Evolutionary conservation across 768 basidiomycete genomes (phyloP).

Genomic region (Lyophyllum atratum): DNA sequence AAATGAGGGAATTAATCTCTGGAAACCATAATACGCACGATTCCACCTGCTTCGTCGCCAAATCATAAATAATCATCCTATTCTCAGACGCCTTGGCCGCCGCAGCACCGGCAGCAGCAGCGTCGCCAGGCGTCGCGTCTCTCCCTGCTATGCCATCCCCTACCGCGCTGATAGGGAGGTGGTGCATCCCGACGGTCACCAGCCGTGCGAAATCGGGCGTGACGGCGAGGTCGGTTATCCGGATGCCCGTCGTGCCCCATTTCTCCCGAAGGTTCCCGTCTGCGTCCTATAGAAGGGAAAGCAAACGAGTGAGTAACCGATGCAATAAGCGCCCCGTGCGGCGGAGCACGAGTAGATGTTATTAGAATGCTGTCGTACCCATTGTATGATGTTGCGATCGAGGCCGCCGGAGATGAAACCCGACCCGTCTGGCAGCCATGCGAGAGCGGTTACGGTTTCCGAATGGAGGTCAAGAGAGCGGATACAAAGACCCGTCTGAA

Average conservation of each 20-base stretch:
- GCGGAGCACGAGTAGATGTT: neutral
- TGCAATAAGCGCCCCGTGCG: neutral
- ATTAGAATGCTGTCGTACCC: constrained; percentile 55
- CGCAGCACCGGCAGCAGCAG: constrained; percentile 26
- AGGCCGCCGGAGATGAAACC: constrained; percentile 90
- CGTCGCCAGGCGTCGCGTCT: constrained; percentile 13
- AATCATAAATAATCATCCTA: constrained; percentile 76
- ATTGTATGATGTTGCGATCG: constrained; percentile 80
- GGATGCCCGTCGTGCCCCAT: constrained; percentile 72
- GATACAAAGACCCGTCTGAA: constrained; percentile 74
- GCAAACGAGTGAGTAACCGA: constrained; percentile 9
- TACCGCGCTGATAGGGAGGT: constrained; percentile 7
- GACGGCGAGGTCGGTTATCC: constrained; percentile 84
- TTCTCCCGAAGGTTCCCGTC: constrained; percentile 71
- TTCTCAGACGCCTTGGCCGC: constrained; percentile 45
- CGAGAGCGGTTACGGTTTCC: constrained; percentile 84
- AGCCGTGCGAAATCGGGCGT: constrained; percentile 84
- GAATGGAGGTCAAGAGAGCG: constrained; percentile 68
- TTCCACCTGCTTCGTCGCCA: constrained; percentile 66
- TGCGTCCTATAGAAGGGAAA: constrained; percentile 54
- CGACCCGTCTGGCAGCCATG: constrained; percentile 86
- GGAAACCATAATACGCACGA: constrained; percentile 51
- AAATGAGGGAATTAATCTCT: neutral
- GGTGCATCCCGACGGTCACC: constrained; percentile 75
- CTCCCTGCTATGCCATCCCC: constrained; percentile 25